Evolutionary conservation across 108 stramenopile species (phyloP), one percentile per base, ranked within the genome.

Genomic region (Nitzschia palea): DNA sequence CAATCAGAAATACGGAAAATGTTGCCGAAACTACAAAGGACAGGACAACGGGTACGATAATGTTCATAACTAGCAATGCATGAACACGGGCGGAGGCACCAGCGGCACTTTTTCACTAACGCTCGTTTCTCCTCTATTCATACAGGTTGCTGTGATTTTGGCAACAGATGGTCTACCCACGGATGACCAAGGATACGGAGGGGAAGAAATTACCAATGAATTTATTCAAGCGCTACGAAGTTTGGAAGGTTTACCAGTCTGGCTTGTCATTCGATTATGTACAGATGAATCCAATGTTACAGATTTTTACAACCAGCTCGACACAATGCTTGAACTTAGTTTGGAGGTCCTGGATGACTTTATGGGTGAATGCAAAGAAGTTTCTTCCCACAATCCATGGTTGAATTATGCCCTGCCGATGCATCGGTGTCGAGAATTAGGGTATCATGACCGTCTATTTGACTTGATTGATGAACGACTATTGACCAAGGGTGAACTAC

Each of bases 141-240:
- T 56, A 14, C 33, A 66, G 65, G 55, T 58, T 29, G 67, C 56
- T 0, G 45, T 68, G 6, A 33, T 94, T 32, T 33, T 94, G 15
- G 86, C 87, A 0, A 86, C 88, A 3, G 91, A 93, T 56, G 91
- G 91, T 20, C 73, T 86, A 6, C 83, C 88, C 0, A 86, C 86
- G 2, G 89, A 94, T 50, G 81, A 77, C 20, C 57, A 63, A 26
- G 84, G 85, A 29, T 43, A 73, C 34, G 73, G 65, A 48, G 74
- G 74, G 0, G 18, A 52, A 51, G 62, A 54, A 30, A 50, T 58
- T 6, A 50, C 44, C 43, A 40, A 69, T 20, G 75, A 79, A 31
- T 85, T 85, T 48, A 15, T 71, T 10, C 31, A 62, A 5, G 71
- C 71, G 9, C 62, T 87, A 4, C 22, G 59, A 22, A 31, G 68